phyloP scores from a whole-genome alignment of 2,329 filamentous ascomycete species.

The Fusarium aywerte region DNA sequence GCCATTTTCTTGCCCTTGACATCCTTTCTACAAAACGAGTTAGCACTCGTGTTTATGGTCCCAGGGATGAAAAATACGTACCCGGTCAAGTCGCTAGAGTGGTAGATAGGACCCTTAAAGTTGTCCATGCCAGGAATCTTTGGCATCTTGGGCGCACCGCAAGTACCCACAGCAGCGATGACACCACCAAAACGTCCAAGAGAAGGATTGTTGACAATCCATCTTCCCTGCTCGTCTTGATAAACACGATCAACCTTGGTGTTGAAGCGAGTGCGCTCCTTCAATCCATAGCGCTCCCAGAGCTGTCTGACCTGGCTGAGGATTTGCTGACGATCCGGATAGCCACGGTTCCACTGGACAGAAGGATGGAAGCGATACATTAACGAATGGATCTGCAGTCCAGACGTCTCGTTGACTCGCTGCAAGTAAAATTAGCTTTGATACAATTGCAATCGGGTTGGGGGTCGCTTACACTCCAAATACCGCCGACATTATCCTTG shows the following conservation, averaged over 20 bases:
- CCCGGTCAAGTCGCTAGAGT: slow-evolving; percentile 79
- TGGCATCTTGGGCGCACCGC: slow-evolving; percentile 80
- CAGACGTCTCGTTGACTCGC: slow-evolving; percentile 84
- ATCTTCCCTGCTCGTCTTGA: slow-evolving; percentile 73
- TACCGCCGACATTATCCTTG: slow-evolving; percentile 76
- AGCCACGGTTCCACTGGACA: slow-evolving; percentile 78
- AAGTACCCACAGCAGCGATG: slow-evolving; percentile 82
- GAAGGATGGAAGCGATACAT: slow-evolving; percentile 92
- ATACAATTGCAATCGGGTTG: rapidly evolving
- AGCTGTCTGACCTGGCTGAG: slow-evolving; percentile 75
- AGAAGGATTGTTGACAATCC: slow-evolving; percentile 79
- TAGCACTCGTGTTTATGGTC: neutral
- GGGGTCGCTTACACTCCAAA: slow-evolving; percentile 73
- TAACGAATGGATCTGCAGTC: slow-evolving; percentile 83
- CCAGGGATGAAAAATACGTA: slow-evolving; percentile 34
- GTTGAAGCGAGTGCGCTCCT: slow-evolving; percentile 77
- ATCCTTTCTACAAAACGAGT: slow-evolving; percentile 62
- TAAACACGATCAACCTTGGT: slow-evolving; percentile 75
- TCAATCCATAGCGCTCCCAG: slow-evolving; percentile 79
- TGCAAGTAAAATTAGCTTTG: slow-evolving; percentile 46
- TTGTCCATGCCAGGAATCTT: slow-evolving; percentile 74
- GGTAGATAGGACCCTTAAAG: slow-evolving; percentile 78
- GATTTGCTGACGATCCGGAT: slow-evolving; percentile 81
- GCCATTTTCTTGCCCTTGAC: slow-evolving; percentile 80
- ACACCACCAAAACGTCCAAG: slow-evolving; percentile 82